These are phyloP conservation scores for Fusarium protoensiforme DNA, from an alignment of 2,329 filamentous ascomycete genomes.

Conservation along the genomic window DNA sequence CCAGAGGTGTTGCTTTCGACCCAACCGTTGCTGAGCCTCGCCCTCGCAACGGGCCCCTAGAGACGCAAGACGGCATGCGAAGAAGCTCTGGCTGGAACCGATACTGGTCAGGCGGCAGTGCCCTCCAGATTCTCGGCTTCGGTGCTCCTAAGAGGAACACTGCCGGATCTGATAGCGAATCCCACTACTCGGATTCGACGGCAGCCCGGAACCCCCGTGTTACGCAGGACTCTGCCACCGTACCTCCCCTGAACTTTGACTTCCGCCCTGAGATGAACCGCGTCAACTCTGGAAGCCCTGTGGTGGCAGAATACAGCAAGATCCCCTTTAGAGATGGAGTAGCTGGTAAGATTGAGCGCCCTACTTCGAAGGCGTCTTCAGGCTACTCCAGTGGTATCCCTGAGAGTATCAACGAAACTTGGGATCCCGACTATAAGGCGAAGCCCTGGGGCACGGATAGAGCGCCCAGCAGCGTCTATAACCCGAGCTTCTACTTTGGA, in stretches of 20 bases:
- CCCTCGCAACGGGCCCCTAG: slow-evolving; percentile 47
- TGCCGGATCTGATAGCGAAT: slow-evolving; percentile 65
- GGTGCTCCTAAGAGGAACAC: slow-evolving; percentile 62
- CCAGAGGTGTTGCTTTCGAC: slow-evolving; percentile 55
- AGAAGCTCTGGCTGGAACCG: slow-evolving; percentile 81
- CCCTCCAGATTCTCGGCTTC: slow-evolving; percentile 73
- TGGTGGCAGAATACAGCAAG: slow-evolving; percentile 69
- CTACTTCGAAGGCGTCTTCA: slow-evolving; percentile 61
- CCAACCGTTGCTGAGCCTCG: slow-evolving; percentile 49
- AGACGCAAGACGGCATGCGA: slow-evolving; percentile 57
- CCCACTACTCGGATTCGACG: slow-evolving; percentile 60
- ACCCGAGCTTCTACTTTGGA: slow-evolving; percentile 55
- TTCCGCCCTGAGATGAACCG: slow-evolving; percentile 71
- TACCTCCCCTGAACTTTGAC: slow-evolving; percentile 76
- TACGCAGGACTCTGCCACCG: slow-evolving; percentile 75
- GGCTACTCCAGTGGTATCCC: slow-evolving; percentile 74
- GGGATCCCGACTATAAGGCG: slow-evolving; percentile 59
- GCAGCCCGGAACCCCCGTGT: slow-evolving; percentile 51
- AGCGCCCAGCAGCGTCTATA: slow-evolving; percentile 64
- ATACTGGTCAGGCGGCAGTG: slow-evolving; percentile 81
- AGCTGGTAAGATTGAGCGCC: slow-evolving; percentile 70
- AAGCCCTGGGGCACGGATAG: slow-evolving; percentile 63
- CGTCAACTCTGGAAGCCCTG: slow-evolving; percentile 77
- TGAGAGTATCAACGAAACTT: slow-evolving; percentile 69
- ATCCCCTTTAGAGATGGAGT: slow-evolving; percentile 67